Evolutionary conservation across 2,329 filamentous ascomycete species (phyloP).

Genomic region (Fusarium phyllophilum): DNA sequence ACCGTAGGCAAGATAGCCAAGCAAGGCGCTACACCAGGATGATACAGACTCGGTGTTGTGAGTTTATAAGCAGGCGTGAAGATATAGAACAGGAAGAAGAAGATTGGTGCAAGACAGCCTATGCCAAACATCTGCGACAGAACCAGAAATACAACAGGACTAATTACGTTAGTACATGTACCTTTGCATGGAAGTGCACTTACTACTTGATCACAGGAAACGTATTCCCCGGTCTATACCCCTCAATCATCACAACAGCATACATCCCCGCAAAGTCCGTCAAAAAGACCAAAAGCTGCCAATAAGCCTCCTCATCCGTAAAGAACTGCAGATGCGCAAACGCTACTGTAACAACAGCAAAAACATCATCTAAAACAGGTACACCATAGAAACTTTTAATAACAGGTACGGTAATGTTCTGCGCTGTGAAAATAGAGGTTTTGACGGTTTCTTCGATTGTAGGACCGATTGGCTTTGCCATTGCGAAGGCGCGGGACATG

Average conservation of each 20-base stretch:
- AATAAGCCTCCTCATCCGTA: constrained; percentile 36
- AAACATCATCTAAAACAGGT: constrained; percentile 29
- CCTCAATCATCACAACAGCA: constrained; percentile 42
- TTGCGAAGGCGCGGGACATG: constrained; percentile 35
- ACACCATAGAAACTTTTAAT: constrained; percentile 38
- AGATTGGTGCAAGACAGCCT: constrained; percentile 36
- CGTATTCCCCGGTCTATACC: constrained; percentile 26
- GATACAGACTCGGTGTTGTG: constrained; percentile 3
- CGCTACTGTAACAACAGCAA: constrained; percentile 28
- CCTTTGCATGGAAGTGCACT: not conserved
- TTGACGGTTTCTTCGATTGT: constrained; percentile 13
- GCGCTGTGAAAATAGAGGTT: not conserved
- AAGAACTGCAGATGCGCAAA: constrained; percentile 43
- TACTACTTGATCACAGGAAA: constrained; percentile 30
- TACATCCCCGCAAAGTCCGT: constrained; percentile 44
- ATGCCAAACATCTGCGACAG: constrained; percentile 37
- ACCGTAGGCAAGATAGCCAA: constrained; percentile 34
- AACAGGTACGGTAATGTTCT: constrained; percentile 16
- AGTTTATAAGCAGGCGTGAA: constrained; percentile 31
- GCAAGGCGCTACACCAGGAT: constrained; percentile 15
- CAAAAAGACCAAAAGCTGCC: constrained; percentile 45
- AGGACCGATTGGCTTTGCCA: constrained; percentile 33
- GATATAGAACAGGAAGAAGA: constrained; percentile 40
- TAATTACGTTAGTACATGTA: not conserved
- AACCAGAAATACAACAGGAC: constrained; percentile 34